Base-by-base conservation (phyloP, 345 rosid species). In the Pugionium dolabratum region DNA sequence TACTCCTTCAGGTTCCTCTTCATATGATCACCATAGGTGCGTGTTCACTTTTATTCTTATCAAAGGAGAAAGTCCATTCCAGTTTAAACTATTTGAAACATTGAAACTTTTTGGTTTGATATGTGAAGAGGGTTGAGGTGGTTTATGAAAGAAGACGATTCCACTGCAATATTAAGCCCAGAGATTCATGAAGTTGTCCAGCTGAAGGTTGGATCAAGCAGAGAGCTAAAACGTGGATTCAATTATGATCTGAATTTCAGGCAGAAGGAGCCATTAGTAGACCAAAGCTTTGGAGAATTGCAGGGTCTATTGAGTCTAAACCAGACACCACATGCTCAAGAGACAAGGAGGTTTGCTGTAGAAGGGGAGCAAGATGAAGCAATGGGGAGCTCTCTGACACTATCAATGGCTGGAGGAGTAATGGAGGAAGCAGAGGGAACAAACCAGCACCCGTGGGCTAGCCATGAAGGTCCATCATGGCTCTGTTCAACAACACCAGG, bases 111-210 rank as follows among this genome's bases (percentile, higher is more conserved):
- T 46, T 46, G 50, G 42, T 4, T 63, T 70, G 27, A 44, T 69
- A 64, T 73, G 49, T 83, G 88, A 83, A 91, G 98, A 80, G 71
- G 74, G 54, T 70, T 84, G 77, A 93, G 87, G 35, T 87, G 96
- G 95, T 83, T 82, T 79, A 77, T 77, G 77, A 85, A 83, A 54
- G 92, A 86, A 10, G 85, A 81, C 56, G 79, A 64, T 7, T 41
- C 47, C 56, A 70, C 79, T 35, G 67, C 71, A 68, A 59, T 67
- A 54, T 63, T 88, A 44, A 72, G 33, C 74, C 79, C 73, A 44
- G 86, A 73, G 62, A 73, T 81, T 81, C 77, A 67, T 59, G 74
- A 62, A 61, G 41, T 66, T 74, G 65, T 27, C 26, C 75, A 54
- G 28, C 42, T 62, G 39, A 77, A 77, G 57, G 59, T 60, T 45